These are phyloP conservation scores for Yarrowia hollandica DNA, from an alignment of 805 yeast genomes.

Conservation along the genomic window DNA sequence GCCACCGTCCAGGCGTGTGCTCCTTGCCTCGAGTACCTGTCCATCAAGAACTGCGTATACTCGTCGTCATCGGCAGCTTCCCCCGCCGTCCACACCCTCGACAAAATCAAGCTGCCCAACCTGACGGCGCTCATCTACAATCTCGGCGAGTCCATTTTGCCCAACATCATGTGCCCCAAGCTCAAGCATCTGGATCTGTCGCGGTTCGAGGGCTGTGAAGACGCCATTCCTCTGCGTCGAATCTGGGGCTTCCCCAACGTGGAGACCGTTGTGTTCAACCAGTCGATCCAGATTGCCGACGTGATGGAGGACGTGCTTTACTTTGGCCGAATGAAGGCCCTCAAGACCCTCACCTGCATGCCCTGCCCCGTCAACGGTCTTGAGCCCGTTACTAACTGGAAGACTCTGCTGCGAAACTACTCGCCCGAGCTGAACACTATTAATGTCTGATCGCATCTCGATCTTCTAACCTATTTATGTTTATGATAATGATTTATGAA, in stretches of 20 bases:
- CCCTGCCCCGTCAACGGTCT: slow-evolving; percentile 17
- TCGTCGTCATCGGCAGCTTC: neutral
- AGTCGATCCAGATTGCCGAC: slow-evolving; percentile 14
- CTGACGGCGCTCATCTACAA: slow-evolving; percentile 20
- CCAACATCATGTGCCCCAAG: slow-evolving; percentile 26
- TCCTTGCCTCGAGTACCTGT: neutral
- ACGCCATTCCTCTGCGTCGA: slow-evolving; percentile 20
- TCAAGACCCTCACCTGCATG: slow-evolving; percentile 19
- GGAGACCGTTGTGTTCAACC: slow-evolving; percentile 23
- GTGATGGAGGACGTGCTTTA: slow-evolving; percentile 27
- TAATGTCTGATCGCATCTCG: neutral
- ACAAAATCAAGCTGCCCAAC: slow-evolving; percentile 27
- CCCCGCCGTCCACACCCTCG: neutral
- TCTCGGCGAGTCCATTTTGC: slow-evolving; percentile 16
- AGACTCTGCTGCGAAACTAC: slow-evolving; percentile 4
- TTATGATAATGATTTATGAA: neutral
- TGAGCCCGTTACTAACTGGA: slow-evolving; percentile 6
- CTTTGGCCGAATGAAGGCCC: slow-evolving; percentile 24
- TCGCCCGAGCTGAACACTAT: slow-evolving; percentile 9
- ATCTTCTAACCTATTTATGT: neutral
- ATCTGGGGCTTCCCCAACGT: slow-evolving; percentile 30
- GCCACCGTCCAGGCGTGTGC: slow-evolving; percentile 5
- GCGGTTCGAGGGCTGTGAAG: slow-evolving; percentile 23
- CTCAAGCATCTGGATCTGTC: slow-evolving; percentile 26
- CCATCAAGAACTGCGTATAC: slow-evolving; percentile 15